These are phyloP conservation scores for Penicillium sp. DNA, from an alignment of 2,329 filamentous ascomycete genomes.

Conservation along the genomic window DNA sequence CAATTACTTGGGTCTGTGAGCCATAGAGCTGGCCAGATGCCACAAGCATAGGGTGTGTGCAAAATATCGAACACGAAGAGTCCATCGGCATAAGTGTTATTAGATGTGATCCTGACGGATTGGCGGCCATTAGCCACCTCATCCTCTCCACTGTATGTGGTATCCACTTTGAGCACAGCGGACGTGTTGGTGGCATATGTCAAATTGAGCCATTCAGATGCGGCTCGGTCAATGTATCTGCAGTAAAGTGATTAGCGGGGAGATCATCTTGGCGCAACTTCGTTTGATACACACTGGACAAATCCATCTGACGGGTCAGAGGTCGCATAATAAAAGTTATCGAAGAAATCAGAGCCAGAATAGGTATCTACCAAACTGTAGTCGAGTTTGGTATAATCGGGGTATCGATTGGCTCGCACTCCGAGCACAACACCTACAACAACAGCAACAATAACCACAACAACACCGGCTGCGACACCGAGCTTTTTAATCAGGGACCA, in stretches of 20 bases:
- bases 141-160: background rate
- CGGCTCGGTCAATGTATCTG: slow-evolving; percentile 42
- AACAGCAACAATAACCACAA: slow-evolving; percentile 40
- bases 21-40: background rate
- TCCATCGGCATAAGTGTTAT: background rate
- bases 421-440: slow-evolving; percentile 45
- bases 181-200: slow-evolving; percentile 56
- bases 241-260: background rate
- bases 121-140: background rate
- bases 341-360: slow-evolving; percentile 41
- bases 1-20: background rate
- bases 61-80: background rate
- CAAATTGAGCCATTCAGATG: slow-evolving; percentile 49
- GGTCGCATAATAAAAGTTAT: slow-evolving; percentile 47
- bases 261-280: background rate
- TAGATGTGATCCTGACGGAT: background rate
- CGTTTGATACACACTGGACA: slow-evolving; percentile 39
- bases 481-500: slow-evolving; percentile 10
- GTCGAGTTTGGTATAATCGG: slow-evolving; percentile 28
- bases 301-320: slow-evolving; percentile 44
- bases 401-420: slow-evolving; percentile 39
- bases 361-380: slow-evolving; percentile 42
- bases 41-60: background rate
- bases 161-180: slow-evolving; percentile 55
- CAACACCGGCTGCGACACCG: slow-evolving; percentile 20